phyloP scores from a whole-genome alignment of 2,329 filamentous ascomycete species.

The Pseudocercospora cruenta region DNA sequence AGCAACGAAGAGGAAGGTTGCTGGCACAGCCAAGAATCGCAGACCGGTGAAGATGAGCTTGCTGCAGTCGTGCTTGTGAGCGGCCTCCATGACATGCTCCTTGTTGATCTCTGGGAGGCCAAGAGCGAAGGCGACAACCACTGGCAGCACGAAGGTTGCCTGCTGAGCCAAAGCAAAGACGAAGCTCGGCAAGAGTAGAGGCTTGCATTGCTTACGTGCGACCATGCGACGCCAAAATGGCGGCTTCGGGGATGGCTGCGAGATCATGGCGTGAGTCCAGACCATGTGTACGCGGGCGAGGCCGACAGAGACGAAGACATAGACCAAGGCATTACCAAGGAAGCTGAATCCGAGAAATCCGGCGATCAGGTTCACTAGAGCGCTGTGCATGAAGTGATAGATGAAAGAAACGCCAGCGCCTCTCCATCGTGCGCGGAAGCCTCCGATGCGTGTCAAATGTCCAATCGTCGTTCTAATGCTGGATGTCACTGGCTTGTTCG shows the following conservation, averaged over 20 bases:
- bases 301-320: slow-evolving; percentile 62
- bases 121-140: slow-evolving; percentile 55
- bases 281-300: slow-evolving; percentile 71
- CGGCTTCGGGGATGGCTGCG: slow-evolving; percentile 61
- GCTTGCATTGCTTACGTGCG: slow-evolving; percentile 65
- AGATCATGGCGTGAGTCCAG: slow-evolving; percentile 87
- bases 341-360: slow-evolving; percentile 51
- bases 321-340: slow-evolving; percentile 51
- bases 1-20: slow-evolving; percentile 53
- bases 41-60: slow-evolving; percentile 46
- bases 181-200: slow-evolving; percentile 69
- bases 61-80: slow-evolving; percentile 30
- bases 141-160: slow-evolving; percentile 53
- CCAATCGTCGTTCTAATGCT: slow-evolving; percentile 61
- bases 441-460: slow-evolving; percentile 46
- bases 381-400: slow-evolving; percentile 39
- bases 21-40: slow-evolving; percentile 41
- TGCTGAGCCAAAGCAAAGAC: slow-evolving; percentile 63
- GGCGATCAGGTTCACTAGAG: slow-evolving; percentile 34
- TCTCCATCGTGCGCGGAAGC: slow-evolving; percentile 42
- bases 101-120: slow-evolving; percentile 43
- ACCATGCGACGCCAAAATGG: slow-evolving; percentile 72
- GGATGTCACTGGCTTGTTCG: slow-evolving; percentile 63
- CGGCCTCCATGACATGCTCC: slow-evolving; percentile 31
- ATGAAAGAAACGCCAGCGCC: slow-evolving; percentile 40